Conservation (phyloP, 208 protist genomes). For the Giardia muris region DNA sequence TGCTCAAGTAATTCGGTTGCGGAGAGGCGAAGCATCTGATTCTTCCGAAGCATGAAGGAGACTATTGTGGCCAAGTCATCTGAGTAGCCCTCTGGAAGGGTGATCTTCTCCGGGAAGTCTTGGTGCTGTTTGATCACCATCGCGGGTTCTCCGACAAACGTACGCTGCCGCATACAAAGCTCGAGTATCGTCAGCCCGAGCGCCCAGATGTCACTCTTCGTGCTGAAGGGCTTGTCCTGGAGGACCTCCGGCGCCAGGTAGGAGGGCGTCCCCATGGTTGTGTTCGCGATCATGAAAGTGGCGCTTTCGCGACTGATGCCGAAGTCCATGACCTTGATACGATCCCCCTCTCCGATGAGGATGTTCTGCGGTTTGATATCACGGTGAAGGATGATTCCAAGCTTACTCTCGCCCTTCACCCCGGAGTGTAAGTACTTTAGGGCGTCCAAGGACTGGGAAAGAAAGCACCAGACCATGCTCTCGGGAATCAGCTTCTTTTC, state of each 20-base stretch:
- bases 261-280: neutral
- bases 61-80: neutral
- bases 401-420: neutral
- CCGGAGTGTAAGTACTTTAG: neutral
- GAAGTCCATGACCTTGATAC: neutral
- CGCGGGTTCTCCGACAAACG: neutral
- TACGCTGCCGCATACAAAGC: neutral
- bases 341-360: neutral
- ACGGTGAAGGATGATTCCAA: neutral
- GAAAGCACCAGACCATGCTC: neutral
- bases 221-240: neutral
- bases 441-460: neutral
- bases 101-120: neutral
- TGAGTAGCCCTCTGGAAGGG: neutral
- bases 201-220: neutral
- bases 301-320: neutral
- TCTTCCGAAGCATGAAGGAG: neutral
- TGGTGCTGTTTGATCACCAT: neutral
- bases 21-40: neutral
- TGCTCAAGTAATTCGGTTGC: neutral
- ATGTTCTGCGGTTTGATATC: constrained; percentile 8
- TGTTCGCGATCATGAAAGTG: neutral
- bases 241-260: neutral
- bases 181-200: neutral
- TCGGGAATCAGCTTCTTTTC: neutral